Conservation (phyloP, 768 basidiomycete species). For the Mycena galericulata region DNA sequence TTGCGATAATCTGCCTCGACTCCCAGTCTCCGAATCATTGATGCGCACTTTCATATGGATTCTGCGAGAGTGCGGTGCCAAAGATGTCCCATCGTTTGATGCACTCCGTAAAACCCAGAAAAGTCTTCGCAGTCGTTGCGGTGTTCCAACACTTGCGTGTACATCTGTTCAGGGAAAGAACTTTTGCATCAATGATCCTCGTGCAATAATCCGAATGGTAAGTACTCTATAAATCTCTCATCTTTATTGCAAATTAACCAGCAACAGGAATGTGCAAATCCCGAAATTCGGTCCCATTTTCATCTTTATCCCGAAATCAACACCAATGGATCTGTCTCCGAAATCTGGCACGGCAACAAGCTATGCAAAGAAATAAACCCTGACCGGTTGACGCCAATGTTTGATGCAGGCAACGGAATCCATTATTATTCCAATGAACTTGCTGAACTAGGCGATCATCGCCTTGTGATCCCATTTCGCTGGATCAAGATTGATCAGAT, state of each 20-base stretch:
- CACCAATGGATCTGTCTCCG: constrained; percentile 19
- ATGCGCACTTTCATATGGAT: constrained; percentile 37
- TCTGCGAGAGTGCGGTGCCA: constrained; percentile 31
- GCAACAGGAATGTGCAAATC: constrained; percentile 35
- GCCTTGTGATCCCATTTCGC: constrained; percentile 32
- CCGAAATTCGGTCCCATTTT: constrained; percentile 25
- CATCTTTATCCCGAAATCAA: constrained; percentile 33
- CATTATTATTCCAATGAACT: constrained; percentile 40
- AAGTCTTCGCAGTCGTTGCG: not conserved
- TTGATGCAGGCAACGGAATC: not conserved
- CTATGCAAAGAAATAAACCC: constrained; percentile 18
- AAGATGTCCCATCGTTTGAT: constrained; percentile 36
- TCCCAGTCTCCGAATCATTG: constrained; percentile 30
- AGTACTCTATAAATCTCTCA: too few relatives aligned
- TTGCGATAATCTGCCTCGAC: constrained; percentile 37
- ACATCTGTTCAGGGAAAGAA: constrained; percentile 28
- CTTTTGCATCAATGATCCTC: constrained; percentile 37
- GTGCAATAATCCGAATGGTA: constrained; percentile 16
- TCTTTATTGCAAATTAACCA: too few relatives aligned
- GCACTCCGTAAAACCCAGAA: constrained; percentile 25
- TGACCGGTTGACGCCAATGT: constrained; percentile 22
- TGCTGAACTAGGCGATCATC: constrained; percentile 17
- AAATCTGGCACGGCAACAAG: constrained; percentile 33
- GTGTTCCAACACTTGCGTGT: constrained; percentile 17
- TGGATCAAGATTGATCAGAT: constrained; percentile 31